Base-by-base conservation (phyloP, 139 green algal species). In the Chlorella sp. region DNA sequence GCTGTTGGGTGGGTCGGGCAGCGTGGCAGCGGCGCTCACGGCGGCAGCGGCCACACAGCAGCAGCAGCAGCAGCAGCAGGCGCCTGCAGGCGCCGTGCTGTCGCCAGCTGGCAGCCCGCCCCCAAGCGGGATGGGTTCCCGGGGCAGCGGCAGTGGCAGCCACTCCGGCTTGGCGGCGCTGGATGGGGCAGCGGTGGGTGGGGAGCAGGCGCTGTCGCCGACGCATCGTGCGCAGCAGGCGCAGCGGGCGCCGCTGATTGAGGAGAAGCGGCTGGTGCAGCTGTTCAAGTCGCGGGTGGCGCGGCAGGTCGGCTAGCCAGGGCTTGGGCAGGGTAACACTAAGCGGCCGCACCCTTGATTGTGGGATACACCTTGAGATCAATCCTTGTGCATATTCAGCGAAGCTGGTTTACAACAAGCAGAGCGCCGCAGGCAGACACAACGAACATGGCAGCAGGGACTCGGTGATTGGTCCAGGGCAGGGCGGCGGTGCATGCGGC, bases 241-340 rank as follows among this genome's bases (percentile, higher is more conserved):
- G 39, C 39, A 53, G 68, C 84, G 84, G 66, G 21, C 39, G 39
- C 84, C 68, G 21, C 4, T 88, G 26, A 88, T 88, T 3, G 84
- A 88, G 39, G 84, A 88, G 39, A 81, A 81, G 68, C 84, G 84
- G 28, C 39, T 88, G 39, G 68, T 88, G 84, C 84, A 88, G 84
- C 68, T 88, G 30, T 88, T 88, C 84, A 88, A 88, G 84, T 81
- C 66, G 30, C 36, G 84, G 36, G 83, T 39, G 22, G 37, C 64
- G 0, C 83, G 83, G 19, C 64, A 80, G 61, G 37, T 26, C 39
- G 32, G 68, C 68, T 76, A 57, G 48, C 7, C 48, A 9, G 48
- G 48, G 5, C 48, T 57, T 16, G 48, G 48, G n/a, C n/a, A n/a
- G n/a, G n/a, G n/a, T n/a, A n/a, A n/a, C n/a, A n/a, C n/a, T n/a